Evolutionary conservation across 2,329 filamentous ascomycete genomes (phyloP).

Genomic region (Penicillium sp.): DNA sequence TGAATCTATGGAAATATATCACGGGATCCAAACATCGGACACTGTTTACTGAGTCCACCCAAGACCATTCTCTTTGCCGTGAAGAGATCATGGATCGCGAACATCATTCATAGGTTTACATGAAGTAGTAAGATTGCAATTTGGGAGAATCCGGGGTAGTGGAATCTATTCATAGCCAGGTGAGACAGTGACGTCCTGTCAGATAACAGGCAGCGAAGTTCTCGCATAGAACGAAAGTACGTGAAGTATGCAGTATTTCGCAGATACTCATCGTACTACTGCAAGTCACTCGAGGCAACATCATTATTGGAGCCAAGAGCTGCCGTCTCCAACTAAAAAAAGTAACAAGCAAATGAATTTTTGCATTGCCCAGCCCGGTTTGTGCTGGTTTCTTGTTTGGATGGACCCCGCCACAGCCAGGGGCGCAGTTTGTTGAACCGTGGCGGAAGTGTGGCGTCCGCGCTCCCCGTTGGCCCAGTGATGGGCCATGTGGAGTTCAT

Average conservation of each 20-base stretch:
- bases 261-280: neutral
- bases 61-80: too few relatives aligned
- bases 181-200: slow-evolving; percentile 3
- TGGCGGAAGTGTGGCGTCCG: slow-evolving; percentile 4
- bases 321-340: neutral
- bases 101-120: too few relatives aligned
- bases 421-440: slow-evolving; percentile 5
- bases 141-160: neutral
- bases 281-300: neutral
- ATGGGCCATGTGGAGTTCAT: slow-evolving; percentile 4
- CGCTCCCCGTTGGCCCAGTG: slow-evolving; percentile 29
- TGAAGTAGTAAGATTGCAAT: too few relatives aligned
- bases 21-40: too few relatives aligned
- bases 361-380: neutral
- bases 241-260: too few relatives aligned
- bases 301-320: neutral
- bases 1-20: too few relatives aligned
- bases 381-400: neutral
- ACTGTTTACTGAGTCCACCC: too few relatives aligned
- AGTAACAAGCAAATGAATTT: slow-evolving; percentile 4
- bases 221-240: too few relatives aligned
- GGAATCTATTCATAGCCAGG: slow-evolving; percentile 1
- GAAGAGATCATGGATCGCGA: too few relatives aligned
- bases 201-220: slow-evolving; percentile 1
- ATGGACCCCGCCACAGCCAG: slow-evolving; percentile 3